These are phyloP conservation scores for Endoconidiophora polonica DNA, from an alignment of 2,329 filamentous ascomycete genomes.

Conservation along the genomic window DNA sequence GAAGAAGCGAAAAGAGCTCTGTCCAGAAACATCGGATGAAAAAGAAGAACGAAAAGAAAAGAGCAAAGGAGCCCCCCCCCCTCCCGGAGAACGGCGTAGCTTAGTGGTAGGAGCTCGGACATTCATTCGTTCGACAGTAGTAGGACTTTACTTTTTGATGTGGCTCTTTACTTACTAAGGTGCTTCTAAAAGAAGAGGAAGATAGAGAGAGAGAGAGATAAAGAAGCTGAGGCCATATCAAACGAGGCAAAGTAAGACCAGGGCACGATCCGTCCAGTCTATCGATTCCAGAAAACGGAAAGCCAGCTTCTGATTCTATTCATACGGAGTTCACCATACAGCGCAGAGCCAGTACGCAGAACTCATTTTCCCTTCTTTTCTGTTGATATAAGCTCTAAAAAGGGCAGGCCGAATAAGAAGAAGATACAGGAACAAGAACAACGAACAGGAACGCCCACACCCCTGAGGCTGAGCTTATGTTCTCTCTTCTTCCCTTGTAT, in stretches of 20 bases:
- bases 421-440: background rate
- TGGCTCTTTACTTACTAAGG: background rate
- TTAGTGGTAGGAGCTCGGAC: no score
- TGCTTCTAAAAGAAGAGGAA: background rate
- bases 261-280: background rate
- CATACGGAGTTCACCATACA: no score
- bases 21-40: no score
- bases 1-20: background rate
- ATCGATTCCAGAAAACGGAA: background rate
- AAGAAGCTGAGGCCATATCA: no score
- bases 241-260: background rate
- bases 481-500: background rate
- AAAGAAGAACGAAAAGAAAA: background rate
- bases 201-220: background rate
- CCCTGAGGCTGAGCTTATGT: slow-evolving; percentile 9
- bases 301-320: background rate
- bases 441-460: background rate
- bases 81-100: no score
- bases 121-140: no score
- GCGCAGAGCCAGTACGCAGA: no score
- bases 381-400: no score
- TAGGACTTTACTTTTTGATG: no score
- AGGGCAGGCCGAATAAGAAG: background rate
- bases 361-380: no score
- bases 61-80: background rate